Base-by-base conservation (phyloP, 768 basidiomycete species). In the Lactifluus subvellereus region DNA sequence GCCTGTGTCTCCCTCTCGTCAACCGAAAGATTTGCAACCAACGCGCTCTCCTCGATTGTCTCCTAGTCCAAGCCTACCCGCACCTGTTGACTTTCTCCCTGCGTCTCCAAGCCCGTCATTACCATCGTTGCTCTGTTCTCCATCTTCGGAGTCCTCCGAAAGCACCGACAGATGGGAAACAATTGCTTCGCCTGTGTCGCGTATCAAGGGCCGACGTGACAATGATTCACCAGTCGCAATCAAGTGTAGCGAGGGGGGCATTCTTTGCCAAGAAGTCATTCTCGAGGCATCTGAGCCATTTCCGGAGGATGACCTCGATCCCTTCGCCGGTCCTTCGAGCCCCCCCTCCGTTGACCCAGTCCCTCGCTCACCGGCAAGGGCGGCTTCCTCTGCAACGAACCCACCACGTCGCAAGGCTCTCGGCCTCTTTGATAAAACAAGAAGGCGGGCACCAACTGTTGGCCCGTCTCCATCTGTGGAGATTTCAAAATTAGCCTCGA, bases 91-190 rank as follows among this genome's bases (percentile, higher is more conserved):
- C 1, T 22, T 8, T 42, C 37, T 48, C 27, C 40, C 61, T 47
- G 35, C 11, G 10, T 51, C 51, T 18, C 51, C 35, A 20, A 65
- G 63, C 49, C 59, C 64, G 14, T 59, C 66, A 7, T 16, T 61
- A 16, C 65, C 66, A 4, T 47, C 59, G 5, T 55, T 65, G 11
- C 8, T 61, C 20, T 60, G 37, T 37, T 65, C 50, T 14, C 61
- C 66, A 2, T 50, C 64, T 18, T 67, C 60, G 10, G 64, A 65
- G 38, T 42, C 47, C 13, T 54, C 60, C 14, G 55, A 61, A 33
- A 58, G 40, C 30, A 52, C 45, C 11, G 57, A 63, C 37, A 54
- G 38, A n/a, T 57, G 58, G 13, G 63, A 60, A 35, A 14, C 8
- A 6, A 3, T 20, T 16, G 6, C 55, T 47, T 51, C 61, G 4